Base-by-base conservation (phyloP, 805 yeast genomes). In the Teunomyces cretensis region DNA sequence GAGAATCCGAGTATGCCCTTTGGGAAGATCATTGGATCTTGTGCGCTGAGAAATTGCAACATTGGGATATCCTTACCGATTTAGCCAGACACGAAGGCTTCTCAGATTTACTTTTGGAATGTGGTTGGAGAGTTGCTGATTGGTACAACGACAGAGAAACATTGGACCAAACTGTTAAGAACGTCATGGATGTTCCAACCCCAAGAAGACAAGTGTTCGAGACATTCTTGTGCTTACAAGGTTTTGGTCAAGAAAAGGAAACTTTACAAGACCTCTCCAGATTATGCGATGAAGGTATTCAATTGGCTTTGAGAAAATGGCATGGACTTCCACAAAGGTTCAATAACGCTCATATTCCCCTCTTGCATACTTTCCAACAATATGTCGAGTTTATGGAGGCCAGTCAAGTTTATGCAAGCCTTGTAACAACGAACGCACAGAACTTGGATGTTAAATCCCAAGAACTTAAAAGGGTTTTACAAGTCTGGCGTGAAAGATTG, bases 21-120 rank as follows among this genome's bases (percentile, higher is more conserved):
- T 94, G 99, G 99, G 99, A 95, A 67, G 99, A 94, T 60, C 95
- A 91, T 58, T 94, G 99, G 99, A 90, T 94, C 45, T 69, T 88
- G 31, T 91, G 99, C 72, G 96, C 99, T 2, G 97, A 94, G 61
- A 92, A 92, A 63, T 72, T 94, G 33, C 99, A 94, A 61, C 97
- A 94, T 53, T 94, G 99, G 99, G 99, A 94, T 60, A 85, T 94
- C 39, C 72, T 94, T 47, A 92, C 99, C 0, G 99, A 94, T 57
- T 74, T 95, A 26, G 97, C 99, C 2, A 90, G 92, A 56, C 98
- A 95, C 59, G 99, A 95, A 72, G 97, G 97, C 0, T 95, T 92
- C 61, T 90, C 97, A 0, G 99, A 94, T 58, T 73, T 94, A 52
- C 69, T 95, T 19, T 72, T 94, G n/a, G 99, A 94, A 64, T 95